phyloP scores from a whole-genome alignment of 805 yeast species.

The Lachancea fermentati region DNA sequence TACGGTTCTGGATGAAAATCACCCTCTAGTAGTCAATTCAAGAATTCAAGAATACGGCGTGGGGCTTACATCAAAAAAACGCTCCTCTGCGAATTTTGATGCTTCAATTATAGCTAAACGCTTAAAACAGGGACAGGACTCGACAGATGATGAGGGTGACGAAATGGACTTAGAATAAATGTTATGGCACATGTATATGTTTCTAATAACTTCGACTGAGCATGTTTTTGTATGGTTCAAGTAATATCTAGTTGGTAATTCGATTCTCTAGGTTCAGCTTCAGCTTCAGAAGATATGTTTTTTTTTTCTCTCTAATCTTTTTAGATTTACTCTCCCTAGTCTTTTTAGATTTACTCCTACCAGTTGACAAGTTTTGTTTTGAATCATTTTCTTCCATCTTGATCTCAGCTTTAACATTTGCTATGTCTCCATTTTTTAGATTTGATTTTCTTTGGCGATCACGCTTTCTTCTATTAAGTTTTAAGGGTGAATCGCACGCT shows the following conservation, averaged over 20 bases:
- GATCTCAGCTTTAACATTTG: not conserved
- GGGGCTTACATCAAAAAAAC: not conserved
- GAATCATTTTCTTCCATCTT: not conserved
- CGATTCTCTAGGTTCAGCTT: not conserved
- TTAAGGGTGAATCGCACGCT: too few species aligned
- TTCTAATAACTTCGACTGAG: too few species aligned
- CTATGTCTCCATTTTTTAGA: not conserved
- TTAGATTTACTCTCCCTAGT: too few species aligned
- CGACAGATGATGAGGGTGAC: constrained; percentile 15
- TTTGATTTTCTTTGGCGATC: too few species aligned
- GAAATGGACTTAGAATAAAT: constrained; percentile 20
- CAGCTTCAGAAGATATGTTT: too few species aligned
- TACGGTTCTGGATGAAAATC: constrained; percentile 24
- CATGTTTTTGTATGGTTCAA: too few species aligned
- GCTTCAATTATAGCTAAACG: constrained; percentile 9
- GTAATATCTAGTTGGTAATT: too few species aligned
- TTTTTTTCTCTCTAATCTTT: too few species aligned
- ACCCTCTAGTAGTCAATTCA: constrained; percentile 26
- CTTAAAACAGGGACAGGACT: constrained; percentile 9
- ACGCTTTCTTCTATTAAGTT: too few species aligned
- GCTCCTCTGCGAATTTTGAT: constrained; percentile 5
- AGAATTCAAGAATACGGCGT: constrained; percentile 10
- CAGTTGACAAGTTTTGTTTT: not conserved
- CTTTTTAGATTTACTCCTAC: too few species aligned
- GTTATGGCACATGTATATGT: too few species aligned